Conservation (phyloP, 2,329 filamentous ascomycete species). For the Hawksworthiomyces lignivorus region DNA sequence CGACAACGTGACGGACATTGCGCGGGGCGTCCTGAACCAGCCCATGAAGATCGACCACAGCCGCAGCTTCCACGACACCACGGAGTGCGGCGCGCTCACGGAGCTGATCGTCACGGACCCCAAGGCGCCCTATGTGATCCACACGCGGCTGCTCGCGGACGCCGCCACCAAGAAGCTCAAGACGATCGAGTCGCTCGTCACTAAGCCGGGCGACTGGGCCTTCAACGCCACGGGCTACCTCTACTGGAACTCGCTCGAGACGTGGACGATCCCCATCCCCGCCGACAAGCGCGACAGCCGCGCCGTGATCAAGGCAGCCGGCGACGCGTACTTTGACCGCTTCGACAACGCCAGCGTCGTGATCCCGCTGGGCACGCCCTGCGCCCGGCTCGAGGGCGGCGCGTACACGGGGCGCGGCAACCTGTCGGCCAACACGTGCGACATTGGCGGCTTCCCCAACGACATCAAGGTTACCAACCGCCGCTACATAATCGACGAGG, state of each 20-base stretch:
- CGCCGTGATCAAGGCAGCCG: slow-evolving; percentile 21
- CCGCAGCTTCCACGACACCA: slow-evolving; percentile 17
- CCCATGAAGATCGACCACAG: slow-evolving; percentile 17
- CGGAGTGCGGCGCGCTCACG: slow-evolving; percentile 16
- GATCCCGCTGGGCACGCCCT: slow-evolving; percentile 21
- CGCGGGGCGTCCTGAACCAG: slow-evolving; percentile 16
- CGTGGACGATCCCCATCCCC: slow-evolving; percentile 19
- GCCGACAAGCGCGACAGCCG: slow-evolving; percentile 17
- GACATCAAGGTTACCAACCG: slow-evolving; percentile 18
- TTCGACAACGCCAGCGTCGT: slow-evolving; percentile 19
- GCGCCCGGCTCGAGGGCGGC: slow-evolving; percentile 21
- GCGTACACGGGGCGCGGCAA: slow-evolving; percentile 16
- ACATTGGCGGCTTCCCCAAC: slow-evolving; percentile 19
- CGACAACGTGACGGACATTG: slow-evolving; percentile 15
- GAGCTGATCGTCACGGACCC: slow-evolving; percentile 14
- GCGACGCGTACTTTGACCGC: slow-evolving; percentile 22
- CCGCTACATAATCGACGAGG: slow-evolving; percentile 25
- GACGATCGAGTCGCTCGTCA: slow-evolving; percentile 12
- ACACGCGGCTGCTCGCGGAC: slow-evolving; percentile 11
- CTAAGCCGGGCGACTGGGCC: slow-evolving; percentile 21
- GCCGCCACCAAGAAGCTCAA: slow-evolving; percentile 9
- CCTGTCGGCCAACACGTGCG: slow-evolving; percentile 16
- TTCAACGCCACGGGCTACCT: slow-evolving; percentile 23
- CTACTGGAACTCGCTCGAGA: slow-evolving; percentile 16
- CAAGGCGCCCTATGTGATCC: slow-evolving; percentile 17